A percentile compares a stretch with the other conserved stretches of the same genome.
phyloP scores from a whole-genome alignment of 2,329 filamentous ascomycete species.

The Penicillium corylophilum region DNA sequence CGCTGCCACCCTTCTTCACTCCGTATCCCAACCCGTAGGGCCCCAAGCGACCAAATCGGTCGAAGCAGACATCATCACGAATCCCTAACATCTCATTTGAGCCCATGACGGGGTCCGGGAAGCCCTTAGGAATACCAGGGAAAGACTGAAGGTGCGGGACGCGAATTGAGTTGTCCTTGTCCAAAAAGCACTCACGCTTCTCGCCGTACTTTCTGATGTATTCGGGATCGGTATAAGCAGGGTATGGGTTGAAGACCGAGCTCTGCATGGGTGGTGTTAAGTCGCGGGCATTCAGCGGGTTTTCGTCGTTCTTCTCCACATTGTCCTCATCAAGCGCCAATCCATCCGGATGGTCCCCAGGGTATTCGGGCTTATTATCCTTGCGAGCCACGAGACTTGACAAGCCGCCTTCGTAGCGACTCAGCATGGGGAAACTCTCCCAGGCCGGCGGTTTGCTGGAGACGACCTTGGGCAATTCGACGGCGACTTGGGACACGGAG shows the following conservation, averaged over 20 bases:
- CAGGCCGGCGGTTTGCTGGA: conserved; percentile 65
- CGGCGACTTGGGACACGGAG: conserved; percentile 28
- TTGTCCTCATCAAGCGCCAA: conserved; percentile 44
- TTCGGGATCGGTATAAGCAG: conserved; percentile 57
- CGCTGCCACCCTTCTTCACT: conserved; percentile 71
- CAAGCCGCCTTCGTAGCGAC: conserved; percentile 87
- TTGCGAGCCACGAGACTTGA: conserved; percentile 64
- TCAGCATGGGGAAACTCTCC: conserved; percentile 83
- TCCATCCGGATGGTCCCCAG: conserved; percentile 60
- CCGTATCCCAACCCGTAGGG: conserved; percentile 91
- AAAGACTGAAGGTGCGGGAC: conserved; percentile 73
- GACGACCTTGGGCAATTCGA: conserved; percentile 57
- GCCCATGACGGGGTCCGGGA: conserved; percentile 82
- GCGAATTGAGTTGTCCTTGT: conserved; percentile 60
- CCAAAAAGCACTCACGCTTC: conserved; percentile 75
- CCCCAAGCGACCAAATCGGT: conserved; percentile 81
- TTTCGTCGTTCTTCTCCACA: conserved; percentile 25
- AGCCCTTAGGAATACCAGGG: conserved; percentile 75
- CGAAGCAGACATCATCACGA: conserved; percentile 85
- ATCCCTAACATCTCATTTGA: conserved; percentile 79
- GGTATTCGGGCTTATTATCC: conserved; percentile 79
- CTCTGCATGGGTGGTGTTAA: conserved; percentile 44
- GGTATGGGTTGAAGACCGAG: conserved; percentile 67
- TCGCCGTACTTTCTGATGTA: conserved; percentile 59
- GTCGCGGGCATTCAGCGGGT: conserved; percentile 20